phyloP scores from a whole-genome alignment of 345 rosid genomes.

The Moringa oleifera region DNA sequence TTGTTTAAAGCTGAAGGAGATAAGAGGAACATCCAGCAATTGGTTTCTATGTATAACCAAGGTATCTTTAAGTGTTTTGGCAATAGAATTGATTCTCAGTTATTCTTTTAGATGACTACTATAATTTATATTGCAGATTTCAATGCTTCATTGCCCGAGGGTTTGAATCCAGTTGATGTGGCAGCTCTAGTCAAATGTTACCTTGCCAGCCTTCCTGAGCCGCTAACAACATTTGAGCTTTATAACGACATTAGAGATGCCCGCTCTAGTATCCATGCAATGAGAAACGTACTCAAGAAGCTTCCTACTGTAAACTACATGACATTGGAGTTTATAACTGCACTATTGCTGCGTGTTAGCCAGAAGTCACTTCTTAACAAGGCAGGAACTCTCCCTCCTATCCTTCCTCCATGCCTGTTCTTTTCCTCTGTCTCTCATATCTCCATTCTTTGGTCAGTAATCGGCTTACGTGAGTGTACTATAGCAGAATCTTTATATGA shows the following conservation, averaged over 20 bases:
- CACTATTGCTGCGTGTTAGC: conserved; percentile 73
- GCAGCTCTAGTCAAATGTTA: conserved; percentile 76
- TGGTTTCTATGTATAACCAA: conserved; percentile 72
- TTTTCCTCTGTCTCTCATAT: no score
- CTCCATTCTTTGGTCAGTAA: no score
- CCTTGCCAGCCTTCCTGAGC: conserved; percentile 91
- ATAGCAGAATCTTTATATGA: no score
- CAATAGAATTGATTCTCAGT: not conserved
- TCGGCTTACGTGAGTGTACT: no score
- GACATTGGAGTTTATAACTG: conserved; percentile 82
- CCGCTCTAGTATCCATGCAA: conserved; percentile 55
- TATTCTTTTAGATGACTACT: conserved; percentile 5
- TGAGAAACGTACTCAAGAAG: conserved; percentile 70
- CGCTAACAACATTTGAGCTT: conserved; percentile 76
- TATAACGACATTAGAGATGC: conserved; percentile 71
- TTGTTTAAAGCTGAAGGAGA: conserved; percentile 86
- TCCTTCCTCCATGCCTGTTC: no score
- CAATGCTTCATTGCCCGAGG: conserved; percentile 69
- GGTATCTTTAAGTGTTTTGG: conserved; percentile 37
- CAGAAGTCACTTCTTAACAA: conserved; percentile 82
- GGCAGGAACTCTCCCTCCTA: conserved; percentile 25
- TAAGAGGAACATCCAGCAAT: conserved; percentile 60
- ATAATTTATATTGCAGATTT: conserved; percentile 43
- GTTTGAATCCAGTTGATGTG: conserved; percentile 60
- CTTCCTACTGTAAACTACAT: conserved; percentile 82